phyloP scores from a whole-genome alignment of 2,329 filamentous ascomycete genomes.

The Cladosporium sp. region DNA sequence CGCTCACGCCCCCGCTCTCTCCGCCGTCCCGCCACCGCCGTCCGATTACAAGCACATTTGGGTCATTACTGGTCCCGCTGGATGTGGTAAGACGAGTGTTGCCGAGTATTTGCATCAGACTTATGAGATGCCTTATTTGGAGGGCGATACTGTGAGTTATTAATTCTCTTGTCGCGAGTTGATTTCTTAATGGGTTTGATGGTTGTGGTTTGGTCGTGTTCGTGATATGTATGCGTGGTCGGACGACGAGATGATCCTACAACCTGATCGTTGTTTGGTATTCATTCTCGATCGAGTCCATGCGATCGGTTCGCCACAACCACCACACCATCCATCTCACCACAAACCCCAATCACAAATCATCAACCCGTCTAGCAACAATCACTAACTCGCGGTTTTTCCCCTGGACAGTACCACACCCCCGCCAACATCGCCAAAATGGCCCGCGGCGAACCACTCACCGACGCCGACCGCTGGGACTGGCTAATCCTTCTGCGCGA shows the following conservation, averaged over 20 bases:
- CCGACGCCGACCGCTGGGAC: constrained; percentile 94
- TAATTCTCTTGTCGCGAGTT: no score
- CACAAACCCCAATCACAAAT: no score
- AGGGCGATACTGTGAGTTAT: constrained; percentile 47
- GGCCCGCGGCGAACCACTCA: constrained; percentile 75
- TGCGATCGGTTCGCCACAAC: no score
- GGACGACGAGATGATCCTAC: no score
- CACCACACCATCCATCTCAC: no score
- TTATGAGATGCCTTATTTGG: constrained; percentile 45
- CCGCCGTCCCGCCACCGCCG: constrained; percentile 14
- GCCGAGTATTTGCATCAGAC: constrained; percentile 42
- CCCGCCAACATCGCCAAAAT: constrained; percentile 70
- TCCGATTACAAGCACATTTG: constrained; percentile 45
- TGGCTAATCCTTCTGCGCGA: constrained; percentile 65
- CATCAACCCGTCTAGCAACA: no score
- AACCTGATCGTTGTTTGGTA: no score
- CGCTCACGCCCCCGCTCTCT: background rate
- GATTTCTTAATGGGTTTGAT: background rate
- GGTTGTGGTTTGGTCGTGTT: background rate
- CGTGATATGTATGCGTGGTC: no score
- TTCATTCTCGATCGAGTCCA: no score
- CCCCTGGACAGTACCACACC: constrained; percentile 51
- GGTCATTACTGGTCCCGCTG: constrained; percentile 51
- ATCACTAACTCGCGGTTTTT: no score
- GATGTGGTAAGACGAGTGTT: constrained; percentile 52